A percentile compares a stretch with the other conserved stretches of the same genome.
Conservation (phyloP, 2,329 filamentous ascomycete genomes). For the Hypoxylon sp. region DNA sequence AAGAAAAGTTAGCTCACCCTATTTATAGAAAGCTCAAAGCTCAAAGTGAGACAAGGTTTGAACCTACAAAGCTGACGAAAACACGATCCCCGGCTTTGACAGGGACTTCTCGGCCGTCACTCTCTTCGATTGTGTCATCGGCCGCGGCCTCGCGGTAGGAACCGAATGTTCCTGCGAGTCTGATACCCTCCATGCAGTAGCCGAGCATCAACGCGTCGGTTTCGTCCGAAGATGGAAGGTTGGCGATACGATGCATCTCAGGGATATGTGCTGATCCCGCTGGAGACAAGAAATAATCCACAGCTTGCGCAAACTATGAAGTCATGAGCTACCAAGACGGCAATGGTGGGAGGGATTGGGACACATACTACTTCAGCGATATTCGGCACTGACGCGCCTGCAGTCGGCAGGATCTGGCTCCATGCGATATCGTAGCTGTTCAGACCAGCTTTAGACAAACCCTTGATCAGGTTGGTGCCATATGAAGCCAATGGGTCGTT, state of each 20-base stretch:
- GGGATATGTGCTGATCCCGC: conserved; percentile 69
- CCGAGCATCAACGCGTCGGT: conserved; percentile 75
- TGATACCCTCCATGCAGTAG: conserved; percentile 80
- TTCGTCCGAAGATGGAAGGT: conserved; percentile 67
- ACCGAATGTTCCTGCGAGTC: conserved; percentile 74
- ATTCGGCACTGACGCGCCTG: conserved; percentile 76
- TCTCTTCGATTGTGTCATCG: conserved; percentile 63
- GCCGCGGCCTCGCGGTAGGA: conserved; percentile 70
- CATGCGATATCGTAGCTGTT: conserved; percentile 77
- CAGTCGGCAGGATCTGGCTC: conserved; percentile 78
- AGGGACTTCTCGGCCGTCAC: conserved; percentile 65
- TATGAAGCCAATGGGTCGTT: conserved; percentile 72
- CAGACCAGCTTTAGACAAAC: conserved; percentile 74
- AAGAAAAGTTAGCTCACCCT: conserved; percentile 3
- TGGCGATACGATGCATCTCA: conserved; percentile 73
- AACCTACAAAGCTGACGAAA: conserved; percentile 72
- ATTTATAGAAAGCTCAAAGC: background rate
- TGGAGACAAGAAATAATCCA: conserved; percentile 74
- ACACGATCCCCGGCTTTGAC: conserved; percentile 72
- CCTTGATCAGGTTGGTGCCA: conserved; percentile 75
- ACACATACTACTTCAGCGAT: conserved; percentile 75
- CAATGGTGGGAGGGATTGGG: background rate
- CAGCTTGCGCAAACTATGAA: conserved; percentile 75
- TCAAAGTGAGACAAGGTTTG: background rate
- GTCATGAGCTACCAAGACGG: conserved; percentile 38